These are phyloP conservation scores for Dioscorea zingiberensis DNA, from an alignment of 106 monocot species.

Conservation along the genomic window DNA sequence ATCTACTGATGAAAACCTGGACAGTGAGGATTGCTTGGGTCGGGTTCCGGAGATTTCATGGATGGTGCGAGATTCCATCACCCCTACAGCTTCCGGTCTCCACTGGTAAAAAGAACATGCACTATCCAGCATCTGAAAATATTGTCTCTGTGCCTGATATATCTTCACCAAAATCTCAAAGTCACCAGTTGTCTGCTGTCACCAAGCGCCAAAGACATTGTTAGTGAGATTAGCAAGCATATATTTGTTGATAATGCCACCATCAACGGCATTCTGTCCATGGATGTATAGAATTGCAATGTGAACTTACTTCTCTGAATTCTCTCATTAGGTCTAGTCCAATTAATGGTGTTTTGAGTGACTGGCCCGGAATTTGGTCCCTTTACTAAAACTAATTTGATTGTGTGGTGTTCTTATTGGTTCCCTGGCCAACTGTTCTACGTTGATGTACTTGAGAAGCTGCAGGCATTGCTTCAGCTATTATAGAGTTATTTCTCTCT, in stretches of 20 bases:
- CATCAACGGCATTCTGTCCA: neutral
- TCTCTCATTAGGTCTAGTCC: too few species aligned
- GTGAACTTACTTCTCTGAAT: too few species aligned
- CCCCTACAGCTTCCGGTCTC: slow-evolving; percentile 82
- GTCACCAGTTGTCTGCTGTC: slow-evolving; percentile 2
- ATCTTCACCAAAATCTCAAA: slow-evolving; percentile 5
- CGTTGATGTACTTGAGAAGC: too few species aligned
- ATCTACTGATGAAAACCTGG: slow-evolving; percentile 39
- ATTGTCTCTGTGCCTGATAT: slow-evolving; percentile 65
- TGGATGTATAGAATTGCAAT: too few species aligned
- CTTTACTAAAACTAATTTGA: too few species aligned
- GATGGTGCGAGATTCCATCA: slow-evolving; percentile 64
- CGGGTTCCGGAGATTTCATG: slow-evolving; percentile 69
- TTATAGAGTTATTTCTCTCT: too few species aligned
- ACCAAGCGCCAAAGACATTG: slow-evolving; percentile 22
- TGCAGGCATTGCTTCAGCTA: too few species aligned
- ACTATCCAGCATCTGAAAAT: slow-evolving; percentile 20
- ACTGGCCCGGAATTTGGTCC: too few species aligned
- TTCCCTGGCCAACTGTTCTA: too few species aligned
- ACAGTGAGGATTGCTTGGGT: slow-evolving; percentile 33
- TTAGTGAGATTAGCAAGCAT: neutral
- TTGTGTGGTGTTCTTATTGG: too few species aligned
- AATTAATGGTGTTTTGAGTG: too few species aligned
- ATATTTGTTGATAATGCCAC: slow-evolving; percentile 1
- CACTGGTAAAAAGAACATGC: slow-evolving; percentile 49